phyloP scores from a whole-genome alignment of 345 rosid genomes.

The Brassica cretica region DNA sequence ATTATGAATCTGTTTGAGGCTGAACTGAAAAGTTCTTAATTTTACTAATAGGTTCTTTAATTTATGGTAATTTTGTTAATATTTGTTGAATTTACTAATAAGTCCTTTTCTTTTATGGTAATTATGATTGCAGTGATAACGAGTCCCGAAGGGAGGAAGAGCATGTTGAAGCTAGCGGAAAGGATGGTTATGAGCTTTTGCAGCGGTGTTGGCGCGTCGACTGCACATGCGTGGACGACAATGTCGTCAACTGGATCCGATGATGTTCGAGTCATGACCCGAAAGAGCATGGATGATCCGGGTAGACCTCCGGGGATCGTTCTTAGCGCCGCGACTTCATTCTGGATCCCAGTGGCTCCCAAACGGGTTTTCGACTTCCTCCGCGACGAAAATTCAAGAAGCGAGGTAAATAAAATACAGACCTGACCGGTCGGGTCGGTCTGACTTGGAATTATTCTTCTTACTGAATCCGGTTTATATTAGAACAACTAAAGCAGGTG shows the following conservation, averaged over 20 bases:
- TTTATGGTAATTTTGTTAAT: too few species aligned
- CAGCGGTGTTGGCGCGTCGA: slow-evolving; percentile 89
- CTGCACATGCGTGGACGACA: slow-evolving; percentile 93
- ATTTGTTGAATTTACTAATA: background rate
- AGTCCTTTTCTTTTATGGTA: slow-evolving; percentile 9
- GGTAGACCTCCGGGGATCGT: slow-evolving; percentile 99
- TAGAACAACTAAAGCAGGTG: background rate
- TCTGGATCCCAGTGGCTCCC: slow-evolving; percentile 85
- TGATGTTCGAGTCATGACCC: slow-evolving; percentile 92
- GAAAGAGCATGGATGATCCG: slow-evolving; percentile 96
- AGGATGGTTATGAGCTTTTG: slow-evolving; percentile 96
- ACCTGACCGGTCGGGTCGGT: background rate
- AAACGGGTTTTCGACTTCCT: slow-evolving; percentile 78
- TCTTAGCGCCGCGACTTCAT: slow-evolving; percentile 92
- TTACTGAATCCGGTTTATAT: background rate
- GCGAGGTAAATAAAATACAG: slow-evolving; percentile 53
- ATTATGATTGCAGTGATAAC: slow-evolving; percentile 60
- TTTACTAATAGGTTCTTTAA: too few species aligned
- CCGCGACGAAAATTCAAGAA: slow-evolving; percentile 82
- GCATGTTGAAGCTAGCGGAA: slow-evolving; percentile 90
- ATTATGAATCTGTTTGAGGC: background rate
- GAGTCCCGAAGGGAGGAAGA: slow-evolving; percentile 85
- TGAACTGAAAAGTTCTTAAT: background rate
- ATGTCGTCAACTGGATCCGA: slow-evolving; percentile 79
- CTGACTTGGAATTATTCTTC: background rate